Conservation (phyloP, 805 yeast species). For the Martiniozyma abietophila region DNA sequence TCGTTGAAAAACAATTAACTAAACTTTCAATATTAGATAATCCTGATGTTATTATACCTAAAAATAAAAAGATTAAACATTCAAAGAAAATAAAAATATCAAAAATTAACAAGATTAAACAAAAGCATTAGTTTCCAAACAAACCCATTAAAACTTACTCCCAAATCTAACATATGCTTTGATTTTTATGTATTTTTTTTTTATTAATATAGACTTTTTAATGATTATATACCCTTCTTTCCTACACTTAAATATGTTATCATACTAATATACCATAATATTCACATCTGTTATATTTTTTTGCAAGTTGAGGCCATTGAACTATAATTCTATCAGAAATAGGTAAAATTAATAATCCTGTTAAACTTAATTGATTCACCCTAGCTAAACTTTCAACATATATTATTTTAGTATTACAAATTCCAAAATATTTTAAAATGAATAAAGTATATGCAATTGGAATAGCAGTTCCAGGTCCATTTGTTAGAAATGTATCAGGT, state of each 20-base stretch:
- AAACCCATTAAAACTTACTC: constrained; percentile 10
- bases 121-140: constrained; percentile 4
- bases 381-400: constrained; percentile 87
- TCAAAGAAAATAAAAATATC: background rate
- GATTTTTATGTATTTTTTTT: background rate
- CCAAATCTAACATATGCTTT: constrained; percentile 10
- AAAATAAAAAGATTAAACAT: constrained; percentile 1
- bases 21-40: constrained; percentile 38
- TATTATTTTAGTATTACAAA: constrained; percentile 46
- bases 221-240: constrained; percentile 4
- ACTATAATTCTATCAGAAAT: constrained; percentile 73
- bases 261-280: constrained; percentile 70
- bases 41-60: too few species aligned
- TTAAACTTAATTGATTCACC: constrained; percentile 61
- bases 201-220: too few species aligned
- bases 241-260: background rate
- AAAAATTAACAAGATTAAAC: too few species aligned
- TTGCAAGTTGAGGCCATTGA: constrained; percentile 70
- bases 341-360: constrained; percentile 65
- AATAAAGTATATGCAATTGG: constrained; percentile 56
- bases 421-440: constrained; percentile 37
- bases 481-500: constrained; percentile 33
- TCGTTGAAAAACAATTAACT: constrained; percentile 44
- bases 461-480: constrained; percentile 82
- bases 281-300: constrained; percentile 49